phyloP scores from a whole-genome alignment of 169 alveolate genomes.

The Plasmodium adleri region DNA sequence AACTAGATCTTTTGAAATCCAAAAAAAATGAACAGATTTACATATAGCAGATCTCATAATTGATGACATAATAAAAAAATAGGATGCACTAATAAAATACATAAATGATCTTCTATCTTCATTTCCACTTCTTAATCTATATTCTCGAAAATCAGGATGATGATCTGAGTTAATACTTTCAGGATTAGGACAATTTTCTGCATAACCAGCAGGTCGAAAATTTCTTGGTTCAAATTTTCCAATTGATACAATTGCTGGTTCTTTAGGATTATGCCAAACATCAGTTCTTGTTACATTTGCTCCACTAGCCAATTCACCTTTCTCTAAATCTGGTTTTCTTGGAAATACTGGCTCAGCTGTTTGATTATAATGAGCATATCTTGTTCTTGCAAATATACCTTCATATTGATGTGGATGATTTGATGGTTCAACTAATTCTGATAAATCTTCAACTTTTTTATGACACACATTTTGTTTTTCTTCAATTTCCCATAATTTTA shows the following conservation, averaged over 20 bases:
- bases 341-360: conserved; percentile 92
- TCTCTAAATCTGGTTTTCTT: conserved; percentile 87
- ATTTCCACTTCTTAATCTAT: conserved; percentile 85
- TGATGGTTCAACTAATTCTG: conserved; percentile 84
- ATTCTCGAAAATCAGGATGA: conserved; percentile 90
- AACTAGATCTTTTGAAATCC: conserved; percentile 86
- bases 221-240: conserved; percentile 89
- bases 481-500: conserved; percentile 86
- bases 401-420: conserved; percentile 87
- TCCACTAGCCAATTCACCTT: conserved; percentile 90
- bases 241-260: conserved; percentile 91
- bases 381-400: conserved; percentile 82
- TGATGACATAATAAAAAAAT: conserved; percentile 85
- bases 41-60: conserved; percentile 85
- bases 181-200: conserved; percentile 89
- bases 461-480: conserved; percentile 81
- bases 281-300: conserved; percentile 90
- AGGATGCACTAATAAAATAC: conserved; percentile 87
- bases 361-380: conserved; percentile 89
- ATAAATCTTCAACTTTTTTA: conserved; percentile 73
- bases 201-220: conserved; percentile 91
- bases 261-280: conserved; percentile 90
- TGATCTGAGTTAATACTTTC: conserved; percentile 86
- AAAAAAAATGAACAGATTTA: conserved; percentile 87
- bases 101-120: conserved; percentile 89